Percentiles rank a stretch among this genome's conserved stretches.
Conservation (phyloP, 805 yeast species). For the Kodamaea lidongshanica region DNA sequence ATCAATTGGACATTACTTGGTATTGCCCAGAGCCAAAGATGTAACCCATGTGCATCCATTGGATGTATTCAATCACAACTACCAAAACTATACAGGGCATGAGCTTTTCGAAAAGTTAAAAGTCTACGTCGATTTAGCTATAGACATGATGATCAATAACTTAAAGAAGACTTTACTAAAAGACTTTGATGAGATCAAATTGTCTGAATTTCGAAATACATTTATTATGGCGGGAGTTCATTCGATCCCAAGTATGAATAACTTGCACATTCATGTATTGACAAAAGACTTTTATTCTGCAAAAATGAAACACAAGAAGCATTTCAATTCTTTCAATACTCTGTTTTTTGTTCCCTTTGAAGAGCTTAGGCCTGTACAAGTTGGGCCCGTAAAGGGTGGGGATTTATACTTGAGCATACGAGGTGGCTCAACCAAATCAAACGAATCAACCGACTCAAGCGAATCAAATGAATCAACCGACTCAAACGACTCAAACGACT, state of each 20-base stretch:
- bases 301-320: slow-evolving; percentile 53
- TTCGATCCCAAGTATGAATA: slow-evolving; percentile 60
- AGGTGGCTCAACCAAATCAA: too few relatives aligned
- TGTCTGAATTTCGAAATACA: slow-evolving; percentile 15
- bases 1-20: slow-evolving; percentile 50
- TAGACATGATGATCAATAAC: slow-evolving; percentile 23
- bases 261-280: slow-evolving; percentile 69
- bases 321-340: slow-evolving; percentile 67
- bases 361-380: slow-evolving; percentile 25
- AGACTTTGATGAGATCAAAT: slow-evolving; percentile 5
- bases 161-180: slow-evolving; percentile 18
- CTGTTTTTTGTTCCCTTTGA: slow-evolving; percentile 55
- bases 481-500: slow-evolving; percentile 4
- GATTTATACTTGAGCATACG: slow-evolving; percentile 9
- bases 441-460: slow-evolving; percentile 9
- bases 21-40: slow-evolving; percentile 46
- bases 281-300: slow-evolving; percentile 56
- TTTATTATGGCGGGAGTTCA: slow-evolving; percentile 59
- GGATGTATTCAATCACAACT: slow-evolving; percentile 35
- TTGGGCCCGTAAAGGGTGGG: slow-evolving; percentile 2
- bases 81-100: slow-evolving; percentile 7
- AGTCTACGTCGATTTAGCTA: slow-evolving; percentile 34
- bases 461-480: too few relatives aligned
- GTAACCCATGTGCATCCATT: slow-evolving; percentile 48
- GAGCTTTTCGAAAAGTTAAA: slow-evolving; percentile 22